Evolutionary conservation across 2,329 filamentous ascomycete species (phyloP).

Genomic region (Aspergillus sp.): DNA sequence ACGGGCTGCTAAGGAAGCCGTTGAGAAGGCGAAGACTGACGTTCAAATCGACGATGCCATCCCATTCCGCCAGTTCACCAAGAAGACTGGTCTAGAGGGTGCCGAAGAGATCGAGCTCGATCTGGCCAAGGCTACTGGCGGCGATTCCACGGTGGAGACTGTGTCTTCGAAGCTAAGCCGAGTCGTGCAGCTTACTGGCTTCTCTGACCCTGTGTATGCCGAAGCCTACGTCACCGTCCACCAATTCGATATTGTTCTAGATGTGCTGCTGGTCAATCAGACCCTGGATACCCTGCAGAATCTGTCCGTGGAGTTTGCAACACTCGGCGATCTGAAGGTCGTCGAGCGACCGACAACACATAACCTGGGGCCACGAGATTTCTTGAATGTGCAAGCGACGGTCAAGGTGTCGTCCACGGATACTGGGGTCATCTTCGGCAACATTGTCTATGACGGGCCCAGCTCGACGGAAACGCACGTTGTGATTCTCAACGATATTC

Average conservation of each 20-base stretch:
- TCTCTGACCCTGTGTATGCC: conserved; percentile 97
- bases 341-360: conserved; percentile 94
- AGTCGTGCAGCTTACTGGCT: conserved; percentile 93
- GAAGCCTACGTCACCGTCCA: conserved; percentile 98
- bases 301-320: conserved; percentile 96
- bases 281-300: conserved; percentile 95
- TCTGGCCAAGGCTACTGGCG: conserved; percentile 86
- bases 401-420: conserved; percentile 98
- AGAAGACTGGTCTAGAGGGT: conserved; percentile 76
- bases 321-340: conserved; percentile 91
- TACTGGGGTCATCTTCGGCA: conserved; percentile 96
- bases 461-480: conserved; percentile 90
- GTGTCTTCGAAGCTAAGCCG: conserved; percentile 88
- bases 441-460: conserved; percentile 92
- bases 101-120: conserved; percentile 80
- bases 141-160: conserved; percentile 74
- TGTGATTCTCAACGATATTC: conserved; percentile 94
- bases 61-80: conserved; percentile 81
- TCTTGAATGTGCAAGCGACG: conserved; percentile 95
- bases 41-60: conserved; percentile 95
- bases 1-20: conserved; percentile 84
- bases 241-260: conserved; percentile 95
- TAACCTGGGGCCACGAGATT: conserved; percentile 89
- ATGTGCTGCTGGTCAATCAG: conserved; percentile 94
- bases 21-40: conserved; percentile 85